phyloP scores from a whole-genome alignment of 2,329 filamentous ascomycete genomes.

The Rhynchosporium secalis region DNA sequence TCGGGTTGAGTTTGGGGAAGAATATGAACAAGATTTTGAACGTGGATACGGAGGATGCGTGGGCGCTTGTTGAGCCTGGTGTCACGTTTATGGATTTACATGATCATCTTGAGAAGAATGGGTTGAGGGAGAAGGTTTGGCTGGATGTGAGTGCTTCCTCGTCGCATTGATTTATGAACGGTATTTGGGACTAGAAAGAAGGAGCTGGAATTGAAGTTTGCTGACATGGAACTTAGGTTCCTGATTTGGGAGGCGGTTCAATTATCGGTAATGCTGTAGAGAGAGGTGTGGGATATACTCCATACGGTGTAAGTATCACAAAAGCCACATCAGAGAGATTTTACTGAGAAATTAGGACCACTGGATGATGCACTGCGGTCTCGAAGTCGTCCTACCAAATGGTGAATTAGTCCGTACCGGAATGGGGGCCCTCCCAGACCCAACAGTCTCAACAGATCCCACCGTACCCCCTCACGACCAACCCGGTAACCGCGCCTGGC shows the following conservation, averaged over 20 bases:
- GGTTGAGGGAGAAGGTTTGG: slow-evolving; percentile 45
- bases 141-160: slow-evolving; percentile 40
- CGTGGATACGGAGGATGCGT: slow-evolving; percentile 51
- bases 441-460: slow-evolving; percentile 12
- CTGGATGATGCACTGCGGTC: slow-evolving; percentile 44
- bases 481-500: slow-evolving; percentile 43
- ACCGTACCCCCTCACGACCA: slow-evolving; percentile 6
- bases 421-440: slow-evolving; percentile 45
- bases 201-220: too few relatives aligned
- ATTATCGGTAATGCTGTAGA: slow-evolving; percentile 50
- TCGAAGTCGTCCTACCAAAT: slow-evolving; percentile 48
- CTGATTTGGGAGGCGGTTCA: slow-evolving; percentile 45
- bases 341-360: slow-evolving; percentile 38
- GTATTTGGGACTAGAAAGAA: too few relatives aligned
- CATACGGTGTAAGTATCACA: slow-evolving; percentile 42
- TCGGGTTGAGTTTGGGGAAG: slow-evolving; percentile 52
- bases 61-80: slow-evolving; percentile 55
- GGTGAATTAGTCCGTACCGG: slow-evolving; percentile 49
- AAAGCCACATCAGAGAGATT: background rate
- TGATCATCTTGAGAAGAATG: slow-evolving; percentile 48
- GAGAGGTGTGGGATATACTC: slow-evolving; percentile 49
- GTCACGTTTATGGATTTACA: slow-evolving; percentile 54
- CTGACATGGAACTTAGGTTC: slow-evolving; percentile 6
- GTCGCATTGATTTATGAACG: background rate
- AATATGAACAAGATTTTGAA: slow-evolving; percentile 55